These are phyloP conservation scores for Talaromyces stipitatus DNA, from an alignment of 495 filamentous ascomycete species.

Conservation along the genomic window DNA sequence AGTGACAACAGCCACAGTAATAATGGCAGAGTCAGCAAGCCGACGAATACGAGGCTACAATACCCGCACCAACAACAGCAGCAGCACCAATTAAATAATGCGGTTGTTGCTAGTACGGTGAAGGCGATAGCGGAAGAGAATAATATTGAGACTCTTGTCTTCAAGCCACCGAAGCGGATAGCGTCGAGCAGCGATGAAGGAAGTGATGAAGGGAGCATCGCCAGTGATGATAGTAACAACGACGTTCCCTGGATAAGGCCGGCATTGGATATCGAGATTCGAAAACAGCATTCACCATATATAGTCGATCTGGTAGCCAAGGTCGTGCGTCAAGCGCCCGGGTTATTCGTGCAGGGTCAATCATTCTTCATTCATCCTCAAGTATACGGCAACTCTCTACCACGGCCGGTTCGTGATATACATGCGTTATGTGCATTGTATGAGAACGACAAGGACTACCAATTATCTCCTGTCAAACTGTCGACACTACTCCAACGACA, in stretches of 20 bases:
- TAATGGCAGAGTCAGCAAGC: neutral
- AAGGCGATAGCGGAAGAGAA: neutral
- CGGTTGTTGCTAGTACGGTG: neutral
- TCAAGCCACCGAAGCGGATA: neutral
- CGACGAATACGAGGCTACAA: neutral
- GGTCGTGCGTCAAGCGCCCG: conserved; percentile 14
- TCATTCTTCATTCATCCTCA: conserved; percentile 30
- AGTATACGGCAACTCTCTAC: conserved; percentile 21
- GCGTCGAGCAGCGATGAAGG: neutral
- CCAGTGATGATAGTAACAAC: neutral
- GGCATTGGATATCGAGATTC: conserved; percentile 18
- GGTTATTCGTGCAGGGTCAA: conserved; percentile 13
- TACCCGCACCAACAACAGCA: neutral
- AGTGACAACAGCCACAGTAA: conserved; percentile 1
- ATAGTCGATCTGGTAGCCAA: conserved; percentile 17
- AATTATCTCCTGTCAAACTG: conserved; percentile 5
- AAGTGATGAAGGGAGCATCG: neutral
- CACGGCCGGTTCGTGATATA: conserved; percentile 20
- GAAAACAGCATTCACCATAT: conserved; percentile 15
- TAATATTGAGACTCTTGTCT: neutral
- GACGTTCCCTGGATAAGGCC: conserved; percentile 3
- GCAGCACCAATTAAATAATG: neutral
- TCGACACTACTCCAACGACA: conserved; percentile 18
- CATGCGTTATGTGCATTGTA: conserved; percentile 17
- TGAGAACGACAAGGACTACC: conserved; percentile 5